Percentiles rank a stretch among this genome's conserved stretches.
phyloP scores from a whole-genome alignment of 805 yeast genomes.

The Millerago galiae region DNA sequence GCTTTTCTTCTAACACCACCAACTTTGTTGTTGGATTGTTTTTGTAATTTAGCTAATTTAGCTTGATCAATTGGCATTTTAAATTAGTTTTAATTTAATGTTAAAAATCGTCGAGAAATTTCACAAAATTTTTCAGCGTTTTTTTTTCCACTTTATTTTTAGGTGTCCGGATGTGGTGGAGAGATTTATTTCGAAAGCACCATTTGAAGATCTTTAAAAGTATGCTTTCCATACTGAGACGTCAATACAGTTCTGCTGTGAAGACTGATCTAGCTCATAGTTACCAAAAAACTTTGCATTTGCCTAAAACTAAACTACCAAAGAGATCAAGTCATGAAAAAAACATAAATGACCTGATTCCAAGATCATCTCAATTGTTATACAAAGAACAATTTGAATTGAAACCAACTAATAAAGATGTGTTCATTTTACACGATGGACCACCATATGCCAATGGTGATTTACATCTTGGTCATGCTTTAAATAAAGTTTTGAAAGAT shows the following conservation, averaged over 20 bases:
- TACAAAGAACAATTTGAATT: conserved; percentile 55
- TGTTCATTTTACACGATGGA: conserved; percentile 85
- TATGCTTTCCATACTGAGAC: background rate
- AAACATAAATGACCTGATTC: conserved; percentile 37
- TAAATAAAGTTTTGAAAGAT: conserved; percentile 87
- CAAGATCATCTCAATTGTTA: conserved; percentile 49
- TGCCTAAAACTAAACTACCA: conserved; percentile 70
- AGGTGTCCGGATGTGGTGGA: conserved; percentile 10
- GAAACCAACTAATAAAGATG: conserved; percentile 27
- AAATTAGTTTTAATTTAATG: background rate
- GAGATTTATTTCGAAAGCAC: no score
- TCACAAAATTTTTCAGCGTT: conserved; percentile 9
- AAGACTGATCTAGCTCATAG: conserved; percentile 17
- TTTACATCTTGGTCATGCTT: conserved; percentile 85
- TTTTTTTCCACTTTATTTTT: background rate
- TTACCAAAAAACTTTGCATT: conserved; percentile 24
- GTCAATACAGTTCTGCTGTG: background rate
- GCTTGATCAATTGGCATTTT: conserved; percentile 89
- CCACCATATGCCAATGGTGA: conserved; percentile 99
- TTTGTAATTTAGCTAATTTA: conserved; percentile 87
- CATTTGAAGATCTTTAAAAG: no score
- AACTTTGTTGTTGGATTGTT: conserved; percentile 75
- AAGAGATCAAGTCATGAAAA: conserved; percentile 45
- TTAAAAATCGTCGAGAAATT: conserved; percentile 6
- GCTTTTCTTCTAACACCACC: conserved; percentile 90